phyloP scores from a whole-genome alignment of 2,329 filamentous ascomycete genomes.

The Xylaria multiplex region DNA sequence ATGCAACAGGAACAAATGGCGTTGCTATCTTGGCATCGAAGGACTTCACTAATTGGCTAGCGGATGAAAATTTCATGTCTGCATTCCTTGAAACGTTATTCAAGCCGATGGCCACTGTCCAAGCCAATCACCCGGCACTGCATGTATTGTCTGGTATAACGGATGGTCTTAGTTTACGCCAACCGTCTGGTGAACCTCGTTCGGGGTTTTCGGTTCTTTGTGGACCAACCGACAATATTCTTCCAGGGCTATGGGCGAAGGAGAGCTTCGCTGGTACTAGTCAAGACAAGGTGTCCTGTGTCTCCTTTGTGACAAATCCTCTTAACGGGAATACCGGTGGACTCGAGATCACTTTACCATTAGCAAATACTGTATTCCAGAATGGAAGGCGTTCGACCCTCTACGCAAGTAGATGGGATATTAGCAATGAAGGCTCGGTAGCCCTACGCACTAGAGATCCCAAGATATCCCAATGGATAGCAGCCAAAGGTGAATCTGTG shows the following conservation, averaged over 20 bases:
- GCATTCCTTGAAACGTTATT: slow-evolving; percentile 46
- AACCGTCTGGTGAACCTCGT: slow-evolving; percentile 46
- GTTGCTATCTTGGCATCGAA: slow-evolving; percentile 63
- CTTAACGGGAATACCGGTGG: slow-evolving; percentile 36
- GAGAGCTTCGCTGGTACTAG: slow-evolving; percentile 44
- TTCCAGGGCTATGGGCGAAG: slow-evolving; percentile 59
- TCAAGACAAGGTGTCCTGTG: slow-evolving; percentile 52
- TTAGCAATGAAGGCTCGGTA: slow-evolving; percentile 35
- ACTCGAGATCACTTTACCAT: slow-evolving; percentile 64
- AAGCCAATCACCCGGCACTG: slow-evolving; percentile 45
- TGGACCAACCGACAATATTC: slow-evolving; percentile 52
- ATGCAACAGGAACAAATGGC: slow-evolving; percentile 47
- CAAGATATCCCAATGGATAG: slow-evolving; percentile 54
- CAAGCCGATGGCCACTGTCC: slow-evolving; percentile 11
- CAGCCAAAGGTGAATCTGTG: slow-evolving; percentile 31
- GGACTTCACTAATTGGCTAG: slow-evolving; percentile 59
- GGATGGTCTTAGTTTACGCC: slow-evolving; percentile 60
- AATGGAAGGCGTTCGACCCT: slow-evolving; percentile 73
- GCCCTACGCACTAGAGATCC: slow-evolving; percentile 47
- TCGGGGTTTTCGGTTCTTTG: slow-evolving; percentile 64
- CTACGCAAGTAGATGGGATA: slow-evolving; percentile 55
- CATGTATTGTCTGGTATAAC: slow-evolving; percentile 65
- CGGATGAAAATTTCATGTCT: slow-evolving; percentile 56
- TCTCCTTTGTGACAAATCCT: slow-evolving; percentile 55
- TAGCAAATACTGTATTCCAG: slow-evolving; percentile 82